These are phyloP conservation scores for Fonsecaea pedrosoi DNA, from an alignment of 2,329 filamentous ascomycete genomes.

Conservation along the genomic window DNA sequence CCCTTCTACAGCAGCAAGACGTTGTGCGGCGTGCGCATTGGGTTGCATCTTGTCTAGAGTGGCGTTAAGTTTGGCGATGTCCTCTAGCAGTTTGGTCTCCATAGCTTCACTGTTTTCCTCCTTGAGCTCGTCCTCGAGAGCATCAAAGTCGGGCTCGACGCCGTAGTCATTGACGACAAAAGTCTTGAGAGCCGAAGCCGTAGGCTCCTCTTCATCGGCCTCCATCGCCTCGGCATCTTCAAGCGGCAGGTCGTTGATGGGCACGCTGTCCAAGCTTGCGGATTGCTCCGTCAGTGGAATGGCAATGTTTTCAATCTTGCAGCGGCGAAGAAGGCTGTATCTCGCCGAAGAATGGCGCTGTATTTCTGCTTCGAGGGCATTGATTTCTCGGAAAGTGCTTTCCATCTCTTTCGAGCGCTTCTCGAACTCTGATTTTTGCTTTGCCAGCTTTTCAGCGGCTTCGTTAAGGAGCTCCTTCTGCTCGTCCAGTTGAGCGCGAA, in stretches of 20 bases:
- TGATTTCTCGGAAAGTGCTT: conserved; percentile 73
- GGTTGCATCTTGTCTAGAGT: conserved; percentile 95
- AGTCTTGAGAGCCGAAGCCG: conserved; percentile 57
- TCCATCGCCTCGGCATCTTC: conserved; percentile 90
- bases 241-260: conserved; percentile 81
- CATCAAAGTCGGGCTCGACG: conserved; percentile 85
- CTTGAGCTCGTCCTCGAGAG: conserved; percentile 81
- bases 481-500: conserved; percentile 74
- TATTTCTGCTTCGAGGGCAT: conserved; percentile 79
- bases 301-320: conserved; percentile 90
- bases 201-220: conserved; percentile 70
- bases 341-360: conserved; percentile 84
- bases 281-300: conserved; percentile 79
- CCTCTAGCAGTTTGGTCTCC: conserved; percentile 78
- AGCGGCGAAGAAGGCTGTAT: conserved; percentile 83
- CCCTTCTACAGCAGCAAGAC: conserved; percentile 82
- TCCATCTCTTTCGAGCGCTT: conserved; percentile 87
- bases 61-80: conserved; percentile 73
- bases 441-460: conserved; percentile 76
- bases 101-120: conserved; percentile 74
- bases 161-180: conserved; percentile 79
- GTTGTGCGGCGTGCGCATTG: conserved; percentile 94
- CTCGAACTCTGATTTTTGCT: conserved; percentile 78
- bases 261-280: conserved; percentile 75
- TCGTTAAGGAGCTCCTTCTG: conserved; percentile 71